These are phyloP conservation scores for Flaveria floridana DNA, from an alignment of 140 eudicot genomes.

Conservation along the genomic window DNA sequence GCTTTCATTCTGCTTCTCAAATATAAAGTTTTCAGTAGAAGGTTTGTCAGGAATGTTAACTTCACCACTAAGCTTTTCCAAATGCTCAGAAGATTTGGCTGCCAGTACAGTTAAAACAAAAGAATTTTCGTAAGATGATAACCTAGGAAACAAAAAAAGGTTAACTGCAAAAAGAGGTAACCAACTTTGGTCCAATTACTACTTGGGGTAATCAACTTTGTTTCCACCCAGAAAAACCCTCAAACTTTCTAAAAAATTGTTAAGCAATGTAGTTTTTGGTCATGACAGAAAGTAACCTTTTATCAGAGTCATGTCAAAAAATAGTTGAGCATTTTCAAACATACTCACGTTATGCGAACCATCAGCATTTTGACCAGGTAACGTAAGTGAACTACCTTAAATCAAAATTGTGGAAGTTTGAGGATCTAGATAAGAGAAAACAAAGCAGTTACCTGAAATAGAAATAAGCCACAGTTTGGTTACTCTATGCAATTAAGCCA, in stretches of 20 bases:
- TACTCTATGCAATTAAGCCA: not conserved
- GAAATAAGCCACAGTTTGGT: not conserved
- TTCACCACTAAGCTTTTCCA: constrained; percentile 27
- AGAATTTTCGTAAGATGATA: constrained; percentile 18
- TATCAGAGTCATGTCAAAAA: not conserved
- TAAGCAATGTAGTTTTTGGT: not conserved
- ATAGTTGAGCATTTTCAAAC: not conserved
- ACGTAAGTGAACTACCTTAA: not conserved
- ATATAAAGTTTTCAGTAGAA: constrained; percentile 29
- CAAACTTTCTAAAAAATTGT: not conserved
- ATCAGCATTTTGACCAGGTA: constrained; percentile 3
- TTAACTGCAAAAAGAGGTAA: constrained; percentile 2
- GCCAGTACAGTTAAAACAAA: constrained; percentile 37
- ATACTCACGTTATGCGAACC: not conserved
- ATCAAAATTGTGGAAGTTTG: not conserved
- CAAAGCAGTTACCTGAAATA: not conserved
- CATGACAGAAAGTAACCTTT: not conserved
- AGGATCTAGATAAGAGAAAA: not conserved
- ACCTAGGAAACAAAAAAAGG: constrained; percentile 6
- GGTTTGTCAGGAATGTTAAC: constrained; percentile 13
- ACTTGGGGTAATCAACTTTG: not conserved
- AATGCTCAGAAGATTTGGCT: constrained; percentile 39
- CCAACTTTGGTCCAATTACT: not conserved
- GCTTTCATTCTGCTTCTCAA: constrained; percentile 31
- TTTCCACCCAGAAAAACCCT: not conserved